A percentile compares a stretch with the other conserved stretches of the same genome.
Conservation (phyloP, 2,329 filamentous ascomycete species). For the Clonostachys solani region DNA sequence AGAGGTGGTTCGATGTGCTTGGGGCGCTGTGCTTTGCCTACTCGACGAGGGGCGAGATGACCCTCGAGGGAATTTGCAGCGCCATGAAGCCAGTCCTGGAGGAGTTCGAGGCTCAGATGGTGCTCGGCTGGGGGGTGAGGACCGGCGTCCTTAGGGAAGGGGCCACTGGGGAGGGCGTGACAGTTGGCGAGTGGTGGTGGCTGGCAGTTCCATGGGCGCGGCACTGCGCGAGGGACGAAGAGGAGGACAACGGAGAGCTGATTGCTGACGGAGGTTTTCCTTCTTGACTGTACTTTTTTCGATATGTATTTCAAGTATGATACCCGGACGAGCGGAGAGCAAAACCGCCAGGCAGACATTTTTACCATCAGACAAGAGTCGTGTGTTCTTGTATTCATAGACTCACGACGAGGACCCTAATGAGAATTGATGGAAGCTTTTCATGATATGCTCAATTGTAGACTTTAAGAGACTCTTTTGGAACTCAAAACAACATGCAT, state of each 20-base stretch:
- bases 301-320: too few species aligned
- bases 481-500: too few species aligned
- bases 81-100: slow-evolving; percentile 56
- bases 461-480: too few species aligned
- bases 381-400: too few species aligned
- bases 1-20: slow-evolving; percentile 61
- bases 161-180: slow-evolving; percentile 32
- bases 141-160: slow-evolving; percentile 45
- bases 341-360: too few species aligned
- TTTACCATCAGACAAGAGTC: too few species aligned
- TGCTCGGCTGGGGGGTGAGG: slow-evolving; percentile 53
- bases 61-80: slow-evolving; percentile 44
- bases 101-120: slow-evolving; percentile 55
- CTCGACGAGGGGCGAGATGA: slow-evolving; percentile 57
- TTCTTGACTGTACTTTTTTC: neutral
- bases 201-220: slow-evolving; percentile 34
- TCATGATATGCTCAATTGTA: too few species aligned
- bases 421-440: too few species aligned
- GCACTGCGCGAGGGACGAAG: neutral
- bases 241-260: neutral
- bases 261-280: slow-evolving; percentile 2
- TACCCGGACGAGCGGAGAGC: too few species aligned
- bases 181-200: slow-evolving; percentile 66
- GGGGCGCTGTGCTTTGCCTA: slow-evolving; percentile 58
- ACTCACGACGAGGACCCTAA: too few species aligned